Percentiles rank a stretch among this genome's conserved stretches.
These are phyloP conservation scores for Hibiscus mutabilis DNA, from an alignment of 345 rosid species.

Conservation along the genomic window DNA sequence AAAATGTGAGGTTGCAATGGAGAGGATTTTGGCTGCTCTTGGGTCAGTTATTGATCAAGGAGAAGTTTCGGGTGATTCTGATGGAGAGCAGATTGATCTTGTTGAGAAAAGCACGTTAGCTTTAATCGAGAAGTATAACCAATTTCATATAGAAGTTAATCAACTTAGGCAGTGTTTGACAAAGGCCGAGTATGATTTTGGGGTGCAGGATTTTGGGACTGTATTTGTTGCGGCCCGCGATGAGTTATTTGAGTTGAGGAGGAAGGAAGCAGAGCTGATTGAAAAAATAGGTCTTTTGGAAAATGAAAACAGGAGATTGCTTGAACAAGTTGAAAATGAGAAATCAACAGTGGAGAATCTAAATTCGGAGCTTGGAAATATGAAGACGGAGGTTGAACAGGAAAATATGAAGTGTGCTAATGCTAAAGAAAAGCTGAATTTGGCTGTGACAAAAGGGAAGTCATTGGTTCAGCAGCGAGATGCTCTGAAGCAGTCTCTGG, in stretches of 20 bases:
- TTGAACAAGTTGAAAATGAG: slow-evolving; percentile 52
- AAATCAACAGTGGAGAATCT: slow-evolving; percentile 35
- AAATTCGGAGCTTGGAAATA: slow-evolving; percentile 42
- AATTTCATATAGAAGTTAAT: slow-evolving; percentile 53
- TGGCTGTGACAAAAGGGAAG: slow-evolving; percentile 96
- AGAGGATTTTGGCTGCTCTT: slow-evolving; percentile 59
- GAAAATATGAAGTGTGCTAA: slow-evolving; percentile 68
- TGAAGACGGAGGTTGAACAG: slow-evolving; percentile 62
- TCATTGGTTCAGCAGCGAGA: slow-evolving; percentile 91
- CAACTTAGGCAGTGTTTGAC: slow-evolving; percentile 60
- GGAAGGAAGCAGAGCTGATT: slow-evolving; percentile 40
- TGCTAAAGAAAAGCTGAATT: slow-evolving; percentile 86
- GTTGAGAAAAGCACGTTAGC: slow-evolving; percentile 47
- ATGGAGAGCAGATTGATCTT: slow-evolving; percentile 39
- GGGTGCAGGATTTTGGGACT: slow-evolving; percentile 41
- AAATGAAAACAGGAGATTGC: slow-evolving; percentile 47
- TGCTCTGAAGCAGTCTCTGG: slow-evolving; percentile 65
- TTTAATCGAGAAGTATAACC: slow-evolving; percentile 56
- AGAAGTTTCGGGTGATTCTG: slow-evolving; percentile 49
- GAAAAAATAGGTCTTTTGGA: slow-evolving; percentile 44
- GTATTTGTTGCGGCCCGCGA: slow-evolving; percentile 54
- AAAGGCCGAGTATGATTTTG: slow-evolving; percentile 34
- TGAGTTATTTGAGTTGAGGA: slow-evolving; percentile 52
- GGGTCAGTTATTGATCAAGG: slow-evolving; percentile 46
- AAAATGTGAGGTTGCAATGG: slow-evolving; percentile 40